Conservation (phyloP, 106 monocot genomes). For the Ottelia alismoides region DNA sequence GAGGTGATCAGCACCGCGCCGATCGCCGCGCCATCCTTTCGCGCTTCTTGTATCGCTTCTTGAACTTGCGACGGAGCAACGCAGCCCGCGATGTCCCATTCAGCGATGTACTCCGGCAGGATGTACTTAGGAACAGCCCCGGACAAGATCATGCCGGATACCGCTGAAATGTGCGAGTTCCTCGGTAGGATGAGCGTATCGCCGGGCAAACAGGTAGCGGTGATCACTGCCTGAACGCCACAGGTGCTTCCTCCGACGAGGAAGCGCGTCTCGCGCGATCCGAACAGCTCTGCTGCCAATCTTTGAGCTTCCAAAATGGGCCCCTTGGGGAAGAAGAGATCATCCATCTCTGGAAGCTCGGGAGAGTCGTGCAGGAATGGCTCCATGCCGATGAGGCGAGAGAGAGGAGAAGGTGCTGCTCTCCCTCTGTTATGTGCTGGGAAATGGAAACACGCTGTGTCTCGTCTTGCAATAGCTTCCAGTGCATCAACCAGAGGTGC, state of each 20-base stretch:
- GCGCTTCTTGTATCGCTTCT: too few relatives aligned
- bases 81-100: too few relatives aligned
- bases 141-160: constrained; percentile 52
- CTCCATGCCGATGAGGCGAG: constrained; percentile 20
- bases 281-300: constrained; percentile 55
- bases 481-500: constrained; percentile 60
- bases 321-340: constrained; percentile 77
- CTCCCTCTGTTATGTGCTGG: constrained; percentile 78
- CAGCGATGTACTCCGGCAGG: too few relatives aligned
- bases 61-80: too few relatives aligned
- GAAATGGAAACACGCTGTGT: constrained; percentile 79
- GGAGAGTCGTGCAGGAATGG: constrained; percentile 66
- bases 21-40: too few relatives aligned
- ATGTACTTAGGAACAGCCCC: constrained; percentile 69
- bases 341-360: constrained; percentile 66
- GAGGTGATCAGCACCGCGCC: constrained; percentile 66
- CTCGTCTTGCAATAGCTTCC: constrained; percentile 30
- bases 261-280: constrained; percentile 69
- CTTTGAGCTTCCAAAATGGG: constrained; percentile 59
- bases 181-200: constrained; percentile 58
- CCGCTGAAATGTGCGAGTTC: constrained; percentile 71
- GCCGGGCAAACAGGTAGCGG: constrained; percentile 73
- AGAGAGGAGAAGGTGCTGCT: constrained; percentile 46
- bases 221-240: constrained; percentile 75
- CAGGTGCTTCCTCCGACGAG: constrained; percentile 83